phyloP scores from a whole-genome alignment of 2,329 filamentous ascomycete genomes.

The Ploettnerulaceae sp. region DNA sequence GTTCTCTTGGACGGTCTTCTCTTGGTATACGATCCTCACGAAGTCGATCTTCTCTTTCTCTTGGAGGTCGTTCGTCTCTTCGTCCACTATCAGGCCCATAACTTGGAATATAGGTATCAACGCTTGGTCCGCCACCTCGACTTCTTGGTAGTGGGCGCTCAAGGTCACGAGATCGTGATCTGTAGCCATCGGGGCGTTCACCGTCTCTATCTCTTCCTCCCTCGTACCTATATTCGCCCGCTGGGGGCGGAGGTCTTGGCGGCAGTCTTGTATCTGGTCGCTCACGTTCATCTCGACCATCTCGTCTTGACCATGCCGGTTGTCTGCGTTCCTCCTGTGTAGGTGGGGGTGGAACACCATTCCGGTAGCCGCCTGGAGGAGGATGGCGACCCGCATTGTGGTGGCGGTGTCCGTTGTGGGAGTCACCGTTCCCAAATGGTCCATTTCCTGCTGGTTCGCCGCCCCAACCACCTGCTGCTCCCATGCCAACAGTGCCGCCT shows the following conservation, averaged over 20 bases:
- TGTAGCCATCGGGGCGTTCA: conserved; percentile 37
- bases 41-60: conserved; percentile 37
- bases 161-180: conserved; percentile 39
- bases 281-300: conserved; percentile 20
- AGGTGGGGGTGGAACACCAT: conserved; percentile 26
- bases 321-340: conserved; percentile 31
- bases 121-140: conserved; percentile 27
- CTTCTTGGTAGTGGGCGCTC: conserved; percentile 27
- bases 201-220: conserved; percentile 17
- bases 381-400: conserved; percentile 30
- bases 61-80: conserved; percentile 25
- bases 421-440: conserved; percentile 25
- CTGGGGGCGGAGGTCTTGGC: conserved; percentile 29
- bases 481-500: conserved; percentile 81
- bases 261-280: conserved; percentile 31
- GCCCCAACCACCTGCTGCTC: conserved; percentile 40
- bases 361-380: conserved; percentile 25
- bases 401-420: conserved; percentile 28
- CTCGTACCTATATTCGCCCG: conserved; percentile 27
- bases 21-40: conserved; percentile 35
- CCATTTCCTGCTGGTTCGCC: conserved; percentile 25
- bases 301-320: conserved; percentile 31
- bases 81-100: conserved; percentile 38
- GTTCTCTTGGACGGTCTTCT: conserved; percentile 17
- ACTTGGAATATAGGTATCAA: conserved; percentile 48